Conservation (phyloP, 2,329 filamentous ascomycete species). For the Metarhizium album region DNA sequence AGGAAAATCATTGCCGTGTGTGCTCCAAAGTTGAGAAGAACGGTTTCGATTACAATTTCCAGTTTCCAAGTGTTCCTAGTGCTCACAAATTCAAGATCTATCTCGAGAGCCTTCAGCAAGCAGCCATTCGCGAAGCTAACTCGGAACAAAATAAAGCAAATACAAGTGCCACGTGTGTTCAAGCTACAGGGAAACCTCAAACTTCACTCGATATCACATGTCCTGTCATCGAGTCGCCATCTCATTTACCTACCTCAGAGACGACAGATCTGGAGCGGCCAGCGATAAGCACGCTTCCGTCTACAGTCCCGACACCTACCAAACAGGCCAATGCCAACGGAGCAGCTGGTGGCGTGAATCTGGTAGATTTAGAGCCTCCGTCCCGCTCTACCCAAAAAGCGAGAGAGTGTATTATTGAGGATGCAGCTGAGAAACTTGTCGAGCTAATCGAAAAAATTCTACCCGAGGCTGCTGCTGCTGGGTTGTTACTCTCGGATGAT, state of each 20-base stretch:
- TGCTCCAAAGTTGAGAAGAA: neutral
- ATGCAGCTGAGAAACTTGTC: slow-evolving; percentile 10
- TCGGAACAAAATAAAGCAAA: neutral
- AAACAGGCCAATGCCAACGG: no score
- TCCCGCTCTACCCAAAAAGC: neutral
- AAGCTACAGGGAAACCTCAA: neutral
- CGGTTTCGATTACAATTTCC: slow-evolving; percentile 9
- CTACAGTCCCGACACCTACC: neutral
- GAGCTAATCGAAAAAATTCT: slow-evolving; percentile 10
- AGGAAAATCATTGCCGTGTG: slow-evolving; percentile 14
- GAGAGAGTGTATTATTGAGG: slow-evolving; percentile 5
- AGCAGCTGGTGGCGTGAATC: neutral
- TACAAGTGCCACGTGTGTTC: no score
- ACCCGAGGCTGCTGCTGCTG: slow-evolving; percentile 7
- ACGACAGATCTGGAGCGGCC: neutral
- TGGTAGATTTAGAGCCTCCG: slow-evolving; percentile 5
- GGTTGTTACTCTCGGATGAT: slow-evolving; percentile 5
- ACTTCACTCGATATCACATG: neutral
- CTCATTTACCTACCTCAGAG: neutral
- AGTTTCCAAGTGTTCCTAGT: slow-evolving; percentile 8
- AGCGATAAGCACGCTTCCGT: neutral
- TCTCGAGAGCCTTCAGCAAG: slow-evolving; percentile 8
- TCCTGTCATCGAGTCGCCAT: neutral
- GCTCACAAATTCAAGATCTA: slow-evolving; percentile 10
- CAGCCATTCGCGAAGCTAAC: neutral